phyloP scores from a whole-genome alignment of 108 stramenopile genomes.

The Cyclotella choctawhatcheeana region DNA sequence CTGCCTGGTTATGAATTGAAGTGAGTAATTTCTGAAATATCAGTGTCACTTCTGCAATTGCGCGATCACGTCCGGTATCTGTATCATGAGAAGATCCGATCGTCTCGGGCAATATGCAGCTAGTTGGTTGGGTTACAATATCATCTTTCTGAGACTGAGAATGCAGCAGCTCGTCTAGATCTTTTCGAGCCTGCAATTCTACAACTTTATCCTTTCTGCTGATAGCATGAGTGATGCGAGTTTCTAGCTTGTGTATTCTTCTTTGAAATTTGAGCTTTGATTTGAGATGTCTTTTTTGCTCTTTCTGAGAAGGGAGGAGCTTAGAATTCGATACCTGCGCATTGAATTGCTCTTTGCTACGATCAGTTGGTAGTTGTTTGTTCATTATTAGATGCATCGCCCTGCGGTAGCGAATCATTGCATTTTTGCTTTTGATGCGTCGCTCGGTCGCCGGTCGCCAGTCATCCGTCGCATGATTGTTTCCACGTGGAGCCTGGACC shows the following conservation, averaged over 20 bases:
- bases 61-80: background rate
- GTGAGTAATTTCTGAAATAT: slow-evolving; percentile 32
- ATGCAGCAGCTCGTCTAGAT: slow-evolving; percentile 40
- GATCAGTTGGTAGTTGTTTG: background rate
- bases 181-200: slow-evolving; percentile 49
- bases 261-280: slow-evolving; percentile 53
- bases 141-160: slow-evolving; percentile 4
- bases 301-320: slow-evolving; percentile 40
- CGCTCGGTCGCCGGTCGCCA: no score
- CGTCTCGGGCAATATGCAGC: background rate
- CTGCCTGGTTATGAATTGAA: slow-evolving; percentile 1
- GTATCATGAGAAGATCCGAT: background rate
- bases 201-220: slow-evolving; percentile 56
- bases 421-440: no score
- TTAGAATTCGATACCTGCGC: background rate
- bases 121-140: background rate
- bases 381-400: background rate
- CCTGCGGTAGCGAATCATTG: background rate
- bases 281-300: slow-evolving; percentile 50
- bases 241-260: slow-evolving; percentile 54
- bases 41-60: slow-evolving; percentile 21
- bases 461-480: no score
- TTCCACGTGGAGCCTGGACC: no score
- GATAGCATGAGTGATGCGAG: slow-evolving; percentile 60
- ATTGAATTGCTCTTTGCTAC: background rate